These are phyloP conservation scores for Tagetes erecta DNA, from an alignment of 129 eudicot species.

Conservation along the genomic window DNA sequence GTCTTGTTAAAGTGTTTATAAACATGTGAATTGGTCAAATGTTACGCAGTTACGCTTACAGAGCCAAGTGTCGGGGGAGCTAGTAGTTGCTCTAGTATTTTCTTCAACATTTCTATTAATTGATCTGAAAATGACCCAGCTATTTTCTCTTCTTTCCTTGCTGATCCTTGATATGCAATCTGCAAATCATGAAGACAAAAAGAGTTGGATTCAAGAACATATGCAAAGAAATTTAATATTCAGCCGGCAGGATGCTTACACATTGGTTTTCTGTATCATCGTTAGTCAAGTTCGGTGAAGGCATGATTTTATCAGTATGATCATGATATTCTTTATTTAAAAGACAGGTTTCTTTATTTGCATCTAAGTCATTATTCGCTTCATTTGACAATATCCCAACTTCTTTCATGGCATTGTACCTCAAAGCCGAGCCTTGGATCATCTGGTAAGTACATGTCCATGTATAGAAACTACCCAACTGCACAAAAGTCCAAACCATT, in stretches of 20 bases:
- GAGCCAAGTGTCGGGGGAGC: constrained; percentile 92
- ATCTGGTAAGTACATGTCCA: constrained; percentile 89
- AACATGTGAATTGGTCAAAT: background rate
- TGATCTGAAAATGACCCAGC: constrained; percentile 26
- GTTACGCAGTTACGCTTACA: constrained; percentile 51
- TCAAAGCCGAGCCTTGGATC: constrained; percentile 51
- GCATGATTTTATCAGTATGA: constrained; percentile 23
- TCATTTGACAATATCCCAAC: constrained; percentile 23
- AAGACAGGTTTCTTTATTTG: constrained; percentile 50
- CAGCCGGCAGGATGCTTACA: constrained; percentile 29
- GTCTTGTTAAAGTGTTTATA: background rate
- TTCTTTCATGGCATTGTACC: constrained; percentile 37
- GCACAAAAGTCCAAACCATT: constrained; percentile 7
- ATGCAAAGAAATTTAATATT: background rate
- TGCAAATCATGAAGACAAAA: constrained; percentile 23
- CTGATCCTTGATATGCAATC: constrained; percentile 32
- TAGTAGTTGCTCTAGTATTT: constrained; percentile 59
- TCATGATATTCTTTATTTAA: constrained; percentile 43
- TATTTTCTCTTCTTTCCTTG: constrained; percentile 25
- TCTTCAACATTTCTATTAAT: constrained; percentile 36
- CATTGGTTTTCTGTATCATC: constrained; percentile 30
- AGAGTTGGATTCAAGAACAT: background rate
- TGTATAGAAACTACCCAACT: constrained; percentile 81
- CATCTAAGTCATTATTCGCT: constrained; percentile 56
- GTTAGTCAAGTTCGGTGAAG: constrained; percentile 29